Base-by-base conservation (phyloP, 116 monocot species). In the Phalaenopsis hybrid region DNA sequence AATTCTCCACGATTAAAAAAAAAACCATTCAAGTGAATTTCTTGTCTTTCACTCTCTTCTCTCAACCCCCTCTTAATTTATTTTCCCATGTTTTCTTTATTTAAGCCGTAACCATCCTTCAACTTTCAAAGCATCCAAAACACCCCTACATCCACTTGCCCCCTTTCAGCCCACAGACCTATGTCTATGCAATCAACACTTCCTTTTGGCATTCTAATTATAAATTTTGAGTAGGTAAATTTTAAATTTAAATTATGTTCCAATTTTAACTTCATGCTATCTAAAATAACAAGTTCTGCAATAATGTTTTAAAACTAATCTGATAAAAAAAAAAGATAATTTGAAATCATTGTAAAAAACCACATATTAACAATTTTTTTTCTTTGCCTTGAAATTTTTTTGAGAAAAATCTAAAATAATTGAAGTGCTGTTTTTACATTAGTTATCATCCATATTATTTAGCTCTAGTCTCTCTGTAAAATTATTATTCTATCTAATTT, bases 61-160 rank as follows among this genome's bases (percentile, higher is more conserved):
- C 20, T 18, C 21, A 3, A 18, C 3, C 5, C 12, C 21, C 3
- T 61, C 61, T 61, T n/a, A 61, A 61, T 20, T 51, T 55, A 25
- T 65, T 65, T 65, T 65, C n/a, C 65, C n/a, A 65, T 8, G 65
- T 65, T 65, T 65, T 65, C 65, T 65, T 23, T 21, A 23, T 65
- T 65, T 65, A 21, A 25, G 1, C 25, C 65, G 21, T 1, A 1
- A 25, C 8, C 21, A 1, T 65, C 25, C n/a, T 23, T 65, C 23
- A 5, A 9, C 21, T 48, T 65, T 65, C 23, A 65, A 21, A 25
- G 65, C 25, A 65, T 5, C 25, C 65, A 65, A 65, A 23, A 23
- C 20, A 63, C 23, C 6, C 25, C 21, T 6, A 23, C 9, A 63
- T 63, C 55, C 65, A 65, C 8, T 20, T 65, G 65, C 23, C 65